Conservation (phyloP, 208 protist genomes). For the Acanthamoeba lenticulata region DNA sequence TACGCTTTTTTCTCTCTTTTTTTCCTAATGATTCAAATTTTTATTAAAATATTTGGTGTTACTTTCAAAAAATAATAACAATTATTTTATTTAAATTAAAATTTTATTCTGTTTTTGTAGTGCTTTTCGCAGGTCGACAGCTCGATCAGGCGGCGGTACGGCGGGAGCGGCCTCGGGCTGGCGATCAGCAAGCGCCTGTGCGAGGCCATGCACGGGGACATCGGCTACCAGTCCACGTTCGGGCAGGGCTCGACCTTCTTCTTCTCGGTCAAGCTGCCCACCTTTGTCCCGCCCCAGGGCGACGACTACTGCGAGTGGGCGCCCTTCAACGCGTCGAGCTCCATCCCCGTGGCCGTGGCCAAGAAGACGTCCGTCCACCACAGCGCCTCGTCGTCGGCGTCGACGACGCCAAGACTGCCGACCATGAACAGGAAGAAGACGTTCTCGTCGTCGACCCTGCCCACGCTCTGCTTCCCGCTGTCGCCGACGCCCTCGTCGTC, state of each 20-base stretch:
- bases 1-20: not conserved
- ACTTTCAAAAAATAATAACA: no score
- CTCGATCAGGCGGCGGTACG: conserved; percentile 3
- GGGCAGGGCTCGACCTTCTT: conserved; percentile 11
- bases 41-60: no score
- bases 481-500: not conserved
- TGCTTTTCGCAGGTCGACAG: conserved; percentile 31
- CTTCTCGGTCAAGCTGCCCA: not conserved
- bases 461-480: not conserved
- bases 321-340: not conserved
- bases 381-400: not conserved
- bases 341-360: not conserved
- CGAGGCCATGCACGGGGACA: not conserved
- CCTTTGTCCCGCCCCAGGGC: not conserved
- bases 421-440: conserved; percentile 15
- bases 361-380: not conserved
- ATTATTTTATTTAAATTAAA: no score
- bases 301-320: conserved; percentile 33
- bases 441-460: not conserved
- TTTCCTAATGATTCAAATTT: no score
- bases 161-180: not conserved
- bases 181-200: conserved; percentile 43
- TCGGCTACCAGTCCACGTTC: not conserved
- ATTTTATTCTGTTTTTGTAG: not conserved
- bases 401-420: not conserved